Evolutionary conservation across 208 protist genomes (phyloP).

Genomic region (Zelonia costaricensis): DNA sequence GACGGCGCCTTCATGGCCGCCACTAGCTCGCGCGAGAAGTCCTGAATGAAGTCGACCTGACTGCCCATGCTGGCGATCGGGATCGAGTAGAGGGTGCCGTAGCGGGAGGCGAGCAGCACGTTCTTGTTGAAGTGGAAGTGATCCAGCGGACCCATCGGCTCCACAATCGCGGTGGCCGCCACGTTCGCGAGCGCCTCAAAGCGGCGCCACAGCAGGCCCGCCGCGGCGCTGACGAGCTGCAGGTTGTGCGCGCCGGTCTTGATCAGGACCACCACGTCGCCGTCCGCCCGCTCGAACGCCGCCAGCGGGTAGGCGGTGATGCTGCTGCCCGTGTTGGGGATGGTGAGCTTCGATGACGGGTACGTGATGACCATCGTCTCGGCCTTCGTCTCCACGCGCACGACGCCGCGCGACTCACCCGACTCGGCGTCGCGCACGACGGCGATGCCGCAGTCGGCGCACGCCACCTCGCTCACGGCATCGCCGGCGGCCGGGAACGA

Average conservation of each 20-base stretch:
- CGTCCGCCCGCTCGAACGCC: constrained; percentile 28
- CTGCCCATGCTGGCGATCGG: constrained; percentile 57
- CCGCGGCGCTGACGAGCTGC: constrained; percentile 40
- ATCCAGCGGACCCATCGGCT: constrained; percentile 49
- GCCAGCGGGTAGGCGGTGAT: constrained; percentile 31
- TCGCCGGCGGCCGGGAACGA: constrained; percentile 7
- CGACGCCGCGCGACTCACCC: constrained; percentile 15
- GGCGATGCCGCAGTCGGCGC: constrained; percentile 24
- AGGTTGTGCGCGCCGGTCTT: constrained; percentile 61
- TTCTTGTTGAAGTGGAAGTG: constrained; percentile 86
- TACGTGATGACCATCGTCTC: constrained; percentile 26
- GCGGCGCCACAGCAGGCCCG: constrained; percentile 67
- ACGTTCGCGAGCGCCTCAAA: constrained; percentile 60
- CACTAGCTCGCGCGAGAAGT: constrained; percentile 51
- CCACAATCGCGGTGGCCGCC: constrained; percentile 48
- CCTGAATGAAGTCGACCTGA: constrained; percentile 47
- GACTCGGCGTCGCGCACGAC: constrained; percentile 15
- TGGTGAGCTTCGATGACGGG: constrained; percentile 6
- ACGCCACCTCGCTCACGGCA: constrained; percentile 9
- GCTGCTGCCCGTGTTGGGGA: constrained; percentile 18
- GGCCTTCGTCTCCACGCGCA: constrained; percentile 20
- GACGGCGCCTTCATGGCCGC: constrained; percentile 35
- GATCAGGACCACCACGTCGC: constrained; percentile 41
- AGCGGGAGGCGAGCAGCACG: constrained; percentile 53
- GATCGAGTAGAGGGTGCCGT: constrained; percentile 66